Evolutionary conservation across 169 alveolate species (phyloP).

Genomic region (Plasmodium billcollinsi): DNA sequence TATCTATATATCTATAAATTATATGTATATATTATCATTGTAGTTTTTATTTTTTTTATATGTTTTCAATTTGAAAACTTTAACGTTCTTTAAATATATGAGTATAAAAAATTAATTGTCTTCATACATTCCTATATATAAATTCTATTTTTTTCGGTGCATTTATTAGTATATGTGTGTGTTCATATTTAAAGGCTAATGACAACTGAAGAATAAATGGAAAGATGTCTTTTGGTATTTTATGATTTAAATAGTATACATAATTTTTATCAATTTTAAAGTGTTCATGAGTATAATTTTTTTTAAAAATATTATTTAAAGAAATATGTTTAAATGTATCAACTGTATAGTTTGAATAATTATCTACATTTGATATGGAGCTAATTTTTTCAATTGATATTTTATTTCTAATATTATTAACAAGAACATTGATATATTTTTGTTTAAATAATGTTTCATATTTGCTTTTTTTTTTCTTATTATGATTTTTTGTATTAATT

Average conservation of each 20-base stretch:
- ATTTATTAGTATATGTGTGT: slow-evolving; percentile 53
- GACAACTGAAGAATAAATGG: slow-evolving; percentile 72
- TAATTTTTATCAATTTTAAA: slow-evolving; percentile 74
- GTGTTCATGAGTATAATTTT: slow-evolving; percentile 16
- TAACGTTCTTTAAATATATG: neutral
- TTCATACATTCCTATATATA: slow-evolving; percentile 49
- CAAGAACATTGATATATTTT: slow-evolving; percentile 53
- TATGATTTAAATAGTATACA: slow-evolving; percentile 55
- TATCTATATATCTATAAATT: no score
- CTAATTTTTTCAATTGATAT: slow-evolving; percentile 61
- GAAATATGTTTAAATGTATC: slow-evolving; percentile 49
- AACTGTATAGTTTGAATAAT: slow-evolving; percentile 51
- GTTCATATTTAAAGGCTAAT: slow-evolving; percentile 72
- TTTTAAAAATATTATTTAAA: slow-evolving; percentile 37
- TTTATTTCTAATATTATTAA: slow-evolving; percentile 41
- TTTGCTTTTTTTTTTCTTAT: slow-evolving; percentile 69
- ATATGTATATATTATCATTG: no score
- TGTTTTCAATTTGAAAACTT: neutral
- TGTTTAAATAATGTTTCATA: slow-evolving; percentile 73
- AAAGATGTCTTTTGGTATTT: slow-evolving; percentile 63
- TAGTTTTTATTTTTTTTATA: neutral
- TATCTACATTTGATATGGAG: slow-evolving; percentile 63
- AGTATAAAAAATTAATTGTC: neutral
- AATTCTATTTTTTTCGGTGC: slow-evolving; percentile 71
- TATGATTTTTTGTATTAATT: slow-evolving; percentile 51